Evolutionary conservation across 495 filamentous ascomycete genomes (phyloP).

Genomic region (Pyrenopolyporus hunteri): DNA sequence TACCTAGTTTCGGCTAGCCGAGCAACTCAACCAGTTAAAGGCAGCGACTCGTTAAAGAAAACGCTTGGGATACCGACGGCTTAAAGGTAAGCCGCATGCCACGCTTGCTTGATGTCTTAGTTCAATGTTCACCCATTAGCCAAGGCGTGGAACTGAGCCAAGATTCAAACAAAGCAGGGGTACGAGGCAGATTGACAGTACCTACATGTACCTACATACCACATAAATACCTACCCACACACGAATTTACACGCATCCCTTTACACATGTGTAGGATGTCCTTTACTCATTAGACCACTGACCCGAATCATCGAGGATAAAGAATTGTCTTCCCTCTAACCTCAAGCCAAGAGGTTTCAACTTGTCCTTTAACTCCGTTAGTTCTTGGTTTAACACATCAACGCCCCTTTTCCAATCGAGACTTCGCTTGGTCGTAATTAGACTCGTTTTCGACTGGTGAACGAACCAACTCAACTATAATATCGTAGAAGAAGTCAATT

Average conservation of each 20-base stretch:
- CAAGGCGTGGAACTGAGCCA: constrained; percentile 17
- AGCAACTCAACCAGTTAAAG: constrained; percentile 30
- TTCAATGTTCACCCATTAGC: constrained; percentile 25
- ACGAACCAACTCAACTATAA: not conserved
- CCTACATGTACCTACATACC: not conserved
- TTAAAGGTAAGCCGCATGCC: constrained; percentile 33
- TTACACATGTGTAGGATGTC: too few species aligned
- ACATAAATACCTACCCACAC: too few species aligned
- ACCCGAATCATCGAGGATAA: too few species aligned
- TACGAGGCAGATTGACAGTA: constrained; percentile 3
- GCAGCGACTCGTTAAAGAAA: constrained; percentile 25
- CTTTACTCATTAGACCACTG: too few species aligned
- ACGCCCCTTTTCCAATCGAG: too few species aligned
- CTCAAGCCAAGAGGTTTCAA: too few species aligned
- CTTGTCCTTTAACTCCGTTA: too few species aligned
- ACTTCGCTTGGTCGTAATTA: too few species aligned
- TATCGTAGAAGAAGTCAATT: not conserved
- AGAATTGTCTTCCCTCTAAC: too few species aligned
- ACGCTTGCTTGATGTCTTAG: constrained; percentile 24
- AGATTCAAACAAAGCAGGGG: constrained; percentile 12
- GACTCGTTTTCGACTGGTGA: not conserved
- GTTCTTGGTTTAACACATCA: too few species aligned
- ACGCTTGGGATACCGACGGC: constrained; percentile 38
- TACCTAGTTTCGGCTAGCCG: constrained; percentile 30
- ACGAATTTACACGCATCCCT: too few species aligned